Conservation (phyloP, 352 stramenopile genomes). For the Pseudoperonospora humuli region DNA sequence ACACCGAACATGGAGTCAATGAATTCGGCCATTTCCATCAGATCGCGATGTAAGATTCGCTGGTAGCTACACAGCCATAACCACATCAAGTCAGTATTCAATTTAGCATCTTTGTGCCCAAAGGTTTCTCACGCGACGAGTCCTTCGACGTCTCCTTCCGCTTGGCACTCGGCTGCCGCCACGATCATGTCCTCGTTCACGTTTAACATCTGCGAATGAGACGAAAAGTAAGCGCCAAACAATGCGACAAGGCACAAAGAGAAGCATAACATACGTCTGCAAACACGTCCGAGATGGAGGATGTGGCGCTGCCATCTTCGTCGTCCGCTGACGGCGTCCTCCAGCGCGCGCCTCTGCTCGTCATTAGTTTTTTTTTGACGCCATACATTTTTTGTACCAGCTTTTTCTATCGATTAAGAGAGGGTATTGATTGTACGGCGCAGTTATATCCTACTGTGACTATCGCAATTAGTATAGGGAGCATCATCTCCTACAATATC, state of each 20-base stretch:
- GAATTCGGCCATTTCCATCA: constrained; percentile 79
- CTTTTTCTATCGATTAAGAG: not conserved
- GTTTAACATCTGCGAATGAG: constrained; percentile 46
- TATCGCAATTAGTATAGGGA: too few relatives aligned
- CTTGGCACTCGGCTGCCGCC: constrained; percentile 51
- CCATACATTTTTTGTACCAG: not conserved
- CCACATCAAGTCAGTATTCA: constrained; percentile 8
- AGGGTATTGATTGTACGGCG: not conserved
- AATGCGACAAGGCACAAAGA: not conserved
- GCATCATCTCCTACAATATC: too few relatives aligned
- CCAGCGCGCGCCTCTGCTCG: constrained; percentile 6
- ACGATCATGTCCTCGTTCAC: constrained; percentile 70
- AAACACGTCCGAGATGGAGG: constrained; percentile 63
- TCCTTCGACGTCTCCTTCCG: constrained; percentile 37
- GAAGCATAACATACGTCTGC: constrained; percentile 31
- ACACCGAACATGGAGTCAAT: constrained; percentile 72
- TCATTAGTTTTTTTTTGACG: not conserved
- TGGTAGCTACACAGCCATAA: constrained; percentile 39
- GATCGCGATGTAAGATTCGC: constrained; percentile 56
- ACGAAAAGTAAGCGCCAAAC: not conserved
- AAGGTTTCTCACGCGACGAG: constrained; percentile 39
- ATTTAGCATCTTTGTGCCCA: not conserved
- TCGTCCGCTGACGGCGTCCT: constrained; percentile 14
- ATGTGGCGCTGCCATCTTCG: constrained; percentile 32
- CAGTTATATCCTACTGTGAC: too few relatives aligned